Evolutionary conservation across 2,329 filamentous ascomycete genomes (phyloP), one percentile per base, ranked within the genome.

Genomic region (Hypoxylon sp.): DNA sequence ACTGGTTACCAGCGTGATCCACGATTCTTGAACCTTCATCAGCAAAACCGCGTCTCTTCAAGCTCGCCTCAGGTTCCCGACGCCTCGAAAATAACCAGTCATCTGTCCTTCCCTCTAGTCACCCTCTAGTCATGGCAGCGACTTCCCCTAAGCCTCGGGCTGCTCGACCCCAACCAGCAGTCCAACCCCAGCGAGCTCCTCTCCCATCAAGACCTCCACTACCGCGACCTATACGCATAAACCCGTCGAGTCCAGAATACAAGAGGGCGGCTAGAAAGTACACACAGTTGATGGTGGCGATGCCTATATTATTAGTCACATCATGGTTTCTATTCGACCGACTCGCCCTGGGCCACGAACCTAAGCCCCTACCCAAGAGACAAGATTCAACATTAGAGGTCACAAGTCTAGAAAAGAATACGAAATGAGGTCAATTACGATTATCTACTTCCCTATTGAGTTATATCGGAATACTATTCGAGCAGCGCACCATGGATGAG

Each of bases 241-340:
- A 72, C 37, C 59, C 61, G 0, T 66, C 66, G 15, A 73, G 71
- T 47, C 65, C 70, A 26, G 72, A 74, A 31, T 69, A 69, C 46
- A 68, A 63, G 32, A 59, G 63, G 26, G 73, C 75, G 20, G 71
- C 74, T 45, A 65, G 76, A 50, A 76, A 73, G 60, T 82, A 77
- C 71, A 67, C 73, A 2, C 67, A 70, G 15, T 54, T 73, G 5
- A 78, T 84, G 58, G 73, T 83, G 45, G 79, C 77, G 16, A 60
- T 82, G 67, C 81, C 81, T 2, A 75, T 84, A 21, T 60, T 82
- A 3, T 53, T 83, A 9, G 79, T 84, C 38, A 80, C 78, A 17
- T 81, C 80, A 15, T 83, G 80, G 55, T 75, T 74, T 41, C 63
- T 84, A 2, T 83, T 78, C 65, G 74, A 81, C 38, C 62, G 67